Conservation (phyloP, 2,329 filamentous ascomycete species). For the Fonsecaea pugnacius region DNA sequence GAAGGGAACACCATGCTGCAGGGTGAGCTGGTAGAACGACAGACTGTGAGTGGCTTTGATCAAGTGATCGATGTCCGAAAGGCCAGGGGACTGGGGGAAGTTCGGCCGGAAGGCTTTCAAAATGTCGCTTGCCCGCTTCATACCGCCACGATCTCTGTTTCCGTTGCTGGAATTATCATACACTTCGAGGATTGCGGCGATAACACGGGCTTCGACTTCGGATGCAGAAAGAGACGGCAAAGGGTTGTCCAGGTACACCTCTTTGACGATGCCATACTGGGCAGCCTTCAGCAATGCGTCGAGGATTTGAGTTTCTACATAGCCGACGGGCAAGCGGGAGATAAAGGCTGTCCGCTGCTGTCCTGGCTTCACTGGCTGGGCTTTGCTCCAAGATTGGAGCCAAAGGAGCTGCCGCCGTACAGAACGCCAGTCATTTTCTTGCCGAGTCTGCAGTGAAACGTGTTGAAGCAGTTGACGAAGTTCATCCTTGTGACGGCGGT, state of each 20-base stretch:
- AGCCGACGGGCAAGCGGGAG: constrained; percentile 39
- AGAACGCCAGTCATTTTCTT: constrained; percentile 54
- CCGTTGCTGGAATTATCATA: constrained; percentile 71
- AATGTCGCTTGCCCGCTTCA: constrained; percentile 65
- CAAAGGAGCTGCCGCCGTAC: constrained; percentile 60
- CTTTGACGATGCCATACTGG: constrained; percentile 49
- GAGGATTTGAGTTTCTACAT: constrained; percentile 59
- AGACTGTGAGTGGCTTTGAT: constrained; percentile 66
- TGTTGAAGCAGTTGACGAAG: constrained; percentile 59
- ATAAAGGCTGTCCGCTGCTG: constrained; percentile 30
- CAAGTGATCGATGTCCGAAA: constrained; percentile 57
- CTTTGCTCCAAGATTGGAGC: constrained; percentile 63
- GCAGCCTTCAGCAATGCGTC: constrained; percentile 57
- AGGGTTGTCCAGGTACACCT: constrained; percentile 45
- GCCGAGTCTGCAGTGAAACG: constrained; percentile 49
- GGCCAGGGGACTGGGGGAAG: constrained; percentile 46
- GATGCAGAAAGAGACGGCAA: constrained; percentile 46
- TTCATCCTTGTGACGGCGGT: constrained; percentile 58
- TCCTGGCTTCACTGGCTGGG: constrained; percentile 34
- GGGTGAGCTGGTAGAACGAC: constrained; percentile 67
- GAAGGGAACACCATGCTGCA: constrained; percentile 68
- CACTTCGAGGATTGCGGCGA: constrained; percentile 57
- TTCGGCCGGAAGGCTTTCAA: constrained; percentile 50
- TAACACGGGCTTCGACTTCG: constrained; percentile 58
- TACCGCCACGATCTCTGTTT: constrained; percentile 64